Conservation (phyloP, 768 basidiomycete species). For the Hysterangium stoloniferum region DNA sequence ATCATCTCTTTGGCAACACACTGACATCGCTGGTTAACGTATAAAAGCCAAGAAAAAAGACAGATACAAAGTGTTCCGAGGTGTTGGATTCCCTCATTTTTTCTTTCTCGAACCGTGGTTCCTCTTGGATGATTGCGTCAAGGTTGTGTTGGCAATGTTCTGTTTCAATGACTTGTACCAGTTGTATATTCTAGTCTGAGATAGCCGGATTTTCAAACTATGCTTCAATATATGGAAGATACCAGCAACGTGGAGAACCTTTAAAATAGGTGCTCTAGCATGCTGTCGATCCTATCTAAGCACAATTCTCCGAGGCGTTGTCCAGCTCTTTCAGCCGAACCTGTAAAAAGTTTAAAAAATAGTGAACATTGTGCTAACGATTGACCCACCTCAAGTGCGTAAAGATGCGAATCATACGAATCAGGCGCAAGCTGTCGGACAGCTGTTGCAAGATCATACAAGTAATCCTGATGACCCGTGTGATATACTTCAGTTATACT, state of each 20-base stretch:
- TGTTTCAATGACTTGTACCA: too few relatives aligned
- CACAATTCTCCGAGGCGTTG: conserved; percentile 33
- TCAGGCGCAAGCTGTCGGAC: conserved; percentile 68
- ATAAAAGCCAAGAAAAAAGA: too few relatives aligned
- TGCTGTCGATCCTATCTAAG: neutral
- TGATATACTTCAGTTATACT: neutral
- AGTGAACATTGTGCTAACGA: neutral
- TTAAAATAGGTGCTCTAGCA: too few relatives aligned
- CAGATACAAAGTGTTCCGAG: too few relatives aligned
- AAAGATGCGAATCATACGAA: conserved; percentile 70
- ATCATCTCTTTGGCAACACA: neutral
- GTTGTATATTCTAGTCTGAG: too few relatives aligned
- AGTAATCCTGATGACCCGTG: conserved; percentile 60
- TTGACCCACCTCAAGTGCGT: conserved; percentile 58
- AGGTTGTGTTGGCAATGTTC: too few relatives aligned
- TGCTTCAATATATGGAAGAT: too few relatives aligned
- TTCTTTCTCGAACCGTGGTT: too few relatives aligned
- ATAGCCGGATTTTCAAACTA: neutral
- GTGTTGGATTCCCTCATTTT: too few relatives aligned
- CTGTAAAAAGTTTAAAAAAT: neutral
- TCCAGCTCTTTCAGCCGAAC: conserved; percentile 31
- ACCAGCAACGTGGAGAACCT: too few relatives aligned
- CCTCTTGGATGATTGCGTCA: too few relatives aligned
- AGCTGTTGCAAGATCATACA: conserved; percentile 68
- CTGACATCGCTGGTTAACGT: too few relatives aligned